These are phyloP conservation scores for Beauveria rudraprayagi DNA, from an alignment of 2,329 filamentous ascomycete species.

Conservation along the genomic window DNA sequence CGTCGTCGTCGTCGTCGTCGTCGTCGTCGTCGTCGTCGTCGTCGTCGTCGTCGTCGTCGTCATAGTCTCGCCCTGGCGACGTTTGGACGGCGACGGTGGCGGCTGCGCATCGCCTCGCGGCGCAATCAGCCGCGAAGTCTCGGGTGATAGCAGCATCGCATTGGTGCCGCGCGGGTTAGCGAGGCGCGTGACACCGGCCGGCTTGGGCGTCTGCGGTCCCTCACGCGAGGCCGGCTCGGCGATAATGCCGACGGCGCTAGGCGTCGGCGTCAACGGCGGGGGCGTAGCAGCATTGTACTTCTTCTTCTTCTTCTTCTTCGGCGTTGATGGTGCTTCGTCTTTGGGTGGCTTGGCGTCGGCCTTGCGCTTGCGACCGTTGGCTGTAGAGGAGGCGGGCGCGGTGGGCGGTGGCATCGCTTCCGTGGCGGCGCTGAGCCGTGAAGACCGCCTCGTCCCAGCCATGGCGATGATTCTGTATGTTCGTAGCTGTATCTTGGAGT, in stretches of 20 bases:
- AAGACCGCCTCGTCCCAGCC: conserved; percentile 30
- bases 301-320: conserved; percentile 23
- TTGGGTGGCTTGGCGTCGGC: conserved; percentile 1
- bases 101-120: conserved; percentile 34
- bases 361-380: conserved; percentile 28
- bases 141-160: conserved; percentile 62
- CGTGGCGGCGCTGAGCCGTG: conserved; percentile 31
- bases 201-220: conserved; percentile 30
- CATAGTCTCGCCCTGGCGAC: conserved; percentile 14
- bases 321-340: conserved; percentile 20
- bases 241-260: conserved; percentile 35
- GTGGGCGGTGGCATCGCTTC: conserved; percentile 17
- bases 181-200: conserved; percentile 42
- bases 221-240: conserved; percentile 19
- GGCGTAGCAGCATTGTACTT: conserved; percentile 20
- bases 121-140: conserved; percentile 55
- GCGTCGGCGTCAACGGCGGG: conserved; percentile 39
- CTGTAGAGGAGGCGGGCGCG: conserved; percentile 12
- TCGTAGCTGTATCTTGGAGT: background rate
- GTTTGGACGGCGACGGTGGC: conserved; percentile 38
- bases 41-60: conserved; percentile 27
- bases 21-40: too few species aligned
- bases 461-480: conserved; percentile 14
- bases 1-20: too few species aligned
- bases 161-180: conserved; percentile 59